phyloP scores from a whole-genome alignment of 108 stramenopile species.

The Bacterosira constricta region DNA sequence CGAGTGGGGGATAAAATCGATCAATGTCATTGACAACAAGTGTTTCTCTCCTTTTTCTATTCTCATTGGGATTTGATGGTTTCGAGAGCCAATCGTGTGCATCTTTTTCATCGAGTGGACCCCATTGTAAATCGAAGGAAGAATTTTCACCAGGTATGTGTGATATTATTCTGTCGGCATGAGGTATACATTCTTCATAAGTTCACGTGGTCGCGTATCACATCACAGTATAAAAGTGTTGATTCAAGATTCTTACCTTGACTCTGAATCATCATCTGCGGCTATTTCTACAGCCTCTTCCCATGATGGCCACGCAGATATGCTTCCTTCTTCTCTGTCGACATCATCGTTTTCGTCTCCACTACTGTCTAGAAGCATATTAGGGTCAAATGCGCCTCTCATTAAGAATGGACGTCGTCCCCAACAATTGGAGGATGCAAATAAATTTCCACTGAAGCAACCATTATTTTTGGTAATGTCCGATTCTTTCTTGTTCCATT shows the following conservation, averaged over 20 bases:
- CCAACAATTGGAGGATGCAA: slow-evolving; percentile 58
- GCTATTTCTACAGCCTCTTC: slow-evolving; percentile 63
- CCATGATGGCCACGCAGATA: slow-evolving; percentile 55
- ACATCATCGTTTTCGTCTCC: slow-evolving; percentile 6
- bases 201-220: no score
- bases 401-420: slow-evolving; percentile 65
- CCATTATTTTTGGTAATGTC: neutral
- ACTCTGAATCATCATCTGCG: slow-evolving; percentile 52
- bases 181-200: no score
- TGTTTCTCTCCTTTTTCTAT: slow-evolving; percentile 41
- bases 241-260: slow-evolving; percentile 38
- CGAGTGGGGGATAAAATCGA: slow-evolving; percentile 64
- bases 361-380: slow-evolving; percentile 4
- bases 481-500: neutral
- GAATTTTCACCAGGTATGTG: slow-evolving; percentile 53
- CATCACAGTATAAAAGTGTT: no score
- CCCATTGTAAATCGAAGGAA: slow-evolving; percentile 62
- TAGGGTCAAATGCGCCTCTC: slow-evolving; percentile 57
- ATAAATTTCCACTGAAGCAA: slow-evolving; percentile 10
- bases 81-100: slow-evolving; percentile 22
- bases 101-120: slow-evolving; percentile 55
- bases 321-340: neutral
- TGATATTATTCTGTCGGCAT: slow-evolving; percentile 56
- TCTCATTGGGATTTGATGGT: slow-evolving; percentile 6
- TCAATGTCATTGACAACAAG: slow-evolving; percentile 88